Percentiles rank a stretch among this genome's conserved stretches.
Conservation (phyloP, 768 basidiomycete species). For the Rhodotorula kratochvilovae region DNA sequence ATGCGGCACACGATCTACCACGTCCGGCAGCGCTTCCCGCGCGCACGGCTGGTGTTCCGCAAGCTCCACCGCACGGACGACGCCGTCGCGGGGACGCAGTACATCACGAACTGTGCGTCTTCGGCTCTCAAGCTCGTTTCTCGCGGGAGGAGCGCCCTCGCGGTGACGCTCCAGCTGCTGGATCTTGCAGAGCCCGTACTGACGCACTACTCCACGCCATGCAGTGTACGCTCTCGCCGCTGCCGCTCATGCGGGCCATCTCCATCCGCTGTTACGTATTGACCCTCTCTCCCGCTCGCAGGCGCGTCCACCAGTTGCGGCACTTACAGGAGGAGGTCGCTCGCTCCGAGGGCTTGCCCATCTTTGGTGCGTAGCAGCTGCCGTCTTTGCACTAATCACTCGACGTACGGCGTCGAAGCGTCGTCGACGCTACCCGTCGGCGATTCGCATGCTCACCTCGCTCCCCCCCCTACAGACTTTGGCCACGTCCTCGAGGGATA, state of each 20-base stretch:
- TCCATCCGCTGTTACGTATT: too few species aligned
- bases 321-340: constrained; percentile 39
- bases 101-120: constrained; percentile 38
- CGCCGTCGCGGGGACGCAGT: constrained; percentile 29
- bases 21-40: constrained; percentile 30
- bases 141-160: too few species aligned
- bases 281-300: not conserved
- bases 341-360: constrained; percentile 22
- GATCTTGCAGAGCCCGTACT: too few species aligned
- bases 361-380: constrained; percentile 20
- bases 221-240: not conserved
- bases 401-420: too few species aligned
- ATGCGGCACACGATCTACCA: constrained; percentile 33
- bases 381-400: too few species aligned
- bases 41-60: constrained; percentile 30
- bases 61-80: constrained; percentile 38
- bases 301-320: constrained; percentile 36
- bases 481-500: constrained; percentile 35
- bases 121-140: too few species aligned
- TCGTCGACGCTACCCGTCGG: too few species aligned
- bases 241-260: too few species aligned
- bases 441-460: too few species aligned
- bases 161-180: too few species aligned
- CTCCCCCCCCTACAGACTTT: constrained; percentile 28
- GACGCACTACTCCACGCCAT: too few species aligned